phyloP scores from a whole-genome alignment of 2,329 filamentous ascomycete species.

The Didymella keratinophila region DNA sequence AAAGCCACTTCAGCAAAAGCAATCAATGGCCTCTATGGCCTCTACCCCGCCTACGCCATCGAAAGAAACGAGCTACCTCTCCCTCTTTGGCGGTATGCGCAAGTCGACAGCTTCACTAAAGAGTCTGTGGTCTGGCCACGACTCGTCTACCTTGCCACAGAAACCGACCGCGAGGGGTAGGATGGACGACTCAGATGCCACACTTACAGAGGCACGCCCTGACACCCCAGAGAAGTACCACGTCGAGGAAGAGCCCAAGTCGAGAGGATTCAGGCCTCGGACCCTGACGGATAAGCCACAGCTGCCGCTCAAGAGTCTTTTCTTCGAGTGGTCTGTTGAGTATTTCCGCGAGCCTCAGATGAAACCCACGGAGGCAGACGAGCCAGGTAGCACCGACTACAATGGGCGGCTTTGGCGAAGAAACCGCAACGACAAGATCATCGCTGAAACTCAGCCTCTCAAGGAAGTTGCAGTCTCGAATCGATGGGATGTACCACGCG shows the following conservation, averaged over 20 bases:
- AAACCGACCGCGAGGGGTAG: conserved; percentile 54
- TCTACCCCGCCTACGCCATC: conserved; percentile 58
- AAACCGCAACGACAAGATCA: conserved; percentile 89
- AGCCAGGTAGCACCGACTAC: conserved; percentile 95
- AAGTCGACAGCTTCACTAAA: conserved; percentile 71
- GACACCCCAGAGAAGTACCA: conserved; percentile 71
- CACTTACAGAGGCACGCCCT: conserved; percentile 76
- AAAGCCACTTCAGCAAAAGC: conserved; percentile 49
- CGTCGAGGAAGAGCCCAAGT: conserved; percentile 78
- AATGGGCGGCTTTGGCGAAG: conserved; percentile 93
- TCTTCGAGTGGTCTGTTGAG: conserved; percentile 93
- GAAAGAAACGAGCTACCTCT: conserved; percentile 66
- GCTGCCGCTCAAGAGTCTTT: conserved; percentile 81
- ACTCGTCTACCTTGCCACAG: conserved; percentile 40
- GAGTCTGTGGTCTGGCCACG: conserved; percentile 61
- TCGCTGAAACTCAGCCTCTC: conserved; percentile 89
- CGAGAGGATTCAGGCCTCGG: conserved; percentile 74
- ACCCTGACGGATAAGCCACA: conserved; percentile 65
- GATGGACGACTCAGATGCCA: conserved; percentile 66
- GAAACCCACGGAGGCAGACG: conserved; percentile 94
- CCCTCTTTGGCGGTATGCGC: conserved; percentile 64
- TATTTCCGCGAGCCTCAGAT: conserved; percentile 99
- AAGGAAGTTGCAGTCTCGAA: conserved; percentile 87
- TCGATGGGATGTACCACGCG: conserved; percentile 84
- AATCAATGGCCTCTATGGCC: conserved; percentile 52